Percentiles rank a stretch among this genome's conserved stretches.
These are phyloP conservation scores for Trichoderma aggressivum DNA, from an alignment of 2,329 filamentous ascomycete genomes.

Conservation along the genomic window DNA sequence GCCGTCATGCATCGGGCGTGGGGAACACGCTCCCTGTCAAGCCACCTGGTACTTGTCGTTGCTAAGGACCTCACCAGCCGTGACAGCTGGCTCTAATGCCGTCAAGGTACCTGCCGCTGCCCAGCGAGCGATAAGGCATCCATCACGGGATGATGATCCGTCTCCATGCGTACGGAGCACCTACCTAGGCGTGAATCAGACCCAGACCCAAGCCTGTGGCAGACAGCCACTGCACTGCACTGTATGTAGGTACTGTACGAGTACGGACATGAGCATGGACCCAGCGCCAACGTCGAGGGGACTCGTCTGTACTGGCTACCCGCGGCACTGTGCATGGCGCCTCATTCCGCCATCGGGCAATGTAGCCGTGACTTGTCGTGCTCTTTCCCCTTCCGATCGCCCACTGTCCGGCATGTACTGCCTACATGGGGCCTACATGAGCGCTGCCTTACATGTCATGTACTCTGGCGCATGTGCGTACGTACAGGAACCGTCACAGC, in stretches of 20 bases:
- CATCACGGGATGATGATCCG: conserved; percentile 13
- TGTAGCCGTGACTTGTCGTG: background rate
- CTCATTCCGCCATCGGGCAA: background rate
- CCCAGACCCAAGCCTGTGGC: background rate
- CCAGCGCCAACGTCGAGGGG: background rate
- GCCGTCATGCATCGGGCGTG: conserved; percentile 9
- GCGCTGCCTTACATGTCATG: background rate
- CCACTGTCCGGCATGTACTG: background rate
- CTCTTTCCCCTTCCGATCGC: background rate
- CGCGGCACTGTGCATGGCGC: background rate
- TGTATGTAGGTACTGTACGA: background rate
- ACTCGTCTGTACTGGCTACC: background rate
- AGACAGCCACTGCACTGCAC: background rate
- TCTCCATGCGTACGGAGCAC: background rate
- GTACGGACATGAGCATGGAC: background rate
- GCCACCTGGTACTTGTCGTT: conserved; percentile 23
- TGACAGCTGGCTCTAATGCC: conserved; percentile 10
- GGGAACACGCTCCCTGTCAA: conserved; percentile 2
- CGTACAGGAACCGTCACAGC: background rate
- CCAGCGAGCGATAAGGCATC: conserved; percentile 1
- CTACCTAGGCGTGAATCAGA: conserved; percentile 9
- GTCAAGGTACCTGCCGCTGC: conserved; percentile 10
- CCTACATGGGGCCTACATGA: background rate
- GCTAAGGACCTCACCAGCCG: conserved; percentile 23
- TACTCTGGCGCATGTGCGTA: too few species aligned